phyloP scores from a whole-genome alignment of 2,329 filamentous ascomycete species.

The Claviceps sp. region DNA sequence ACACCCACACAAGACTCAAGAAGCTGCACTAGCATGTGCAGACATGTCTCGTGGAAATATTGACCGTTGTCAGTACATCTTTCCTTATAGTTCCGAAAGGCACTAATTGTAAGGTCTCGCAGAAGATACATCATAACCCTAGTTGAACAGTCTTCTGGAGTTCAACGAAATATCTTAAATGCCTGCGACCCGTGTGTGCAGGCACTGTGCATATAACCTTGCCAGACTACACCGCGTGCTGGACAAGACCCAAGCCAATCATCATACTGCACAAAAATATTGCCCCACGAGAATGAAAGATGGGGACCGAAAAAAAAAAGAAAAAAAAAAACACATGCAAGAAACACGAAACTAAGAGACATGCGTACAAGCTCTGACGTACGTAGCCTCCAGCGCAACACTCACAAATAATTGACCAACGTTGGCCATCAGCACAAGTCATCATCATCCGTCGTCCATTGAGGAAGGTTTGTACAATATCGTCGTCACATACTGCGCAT shows the following conservation, averaged over 20 bases:
- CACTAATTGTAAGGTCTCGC: too few species aligned
- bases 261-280: not conserved
- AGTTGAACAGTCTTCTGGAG: too few species aligned
- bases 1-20: too few species aligned
- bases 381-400: not conserved
- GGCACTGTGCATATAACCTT: not conserved
- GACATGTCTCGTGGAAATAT: too few species aligned
- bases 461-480: slow-evolving; percentile 91
- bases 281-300: not conserved
- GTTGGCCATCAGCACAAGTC: not conserved
- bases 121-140: too few species aligned
- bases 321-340: too few species aligned
- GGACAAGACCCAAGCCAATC: not conserved
- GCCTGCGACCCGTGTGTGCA: not conserved
- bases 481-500: slow-evolving; percentile 75
- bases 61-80: too few species aligned
- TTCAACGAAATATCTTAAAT: too few species aligned
- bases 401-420: not conserved
- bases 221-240: not conserved
- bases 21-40: too few species aligned
- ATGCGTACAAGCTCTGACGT: too few species aligned
- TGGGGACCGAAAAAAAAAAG: too few species aligned
- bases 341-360: not conserved
- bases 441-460: slow-evolving; percentile 29
- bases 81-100: too few species aligned